Conservation (phyloP, 306 rosid genomes). For the Sicyos baderoa region DNA sequence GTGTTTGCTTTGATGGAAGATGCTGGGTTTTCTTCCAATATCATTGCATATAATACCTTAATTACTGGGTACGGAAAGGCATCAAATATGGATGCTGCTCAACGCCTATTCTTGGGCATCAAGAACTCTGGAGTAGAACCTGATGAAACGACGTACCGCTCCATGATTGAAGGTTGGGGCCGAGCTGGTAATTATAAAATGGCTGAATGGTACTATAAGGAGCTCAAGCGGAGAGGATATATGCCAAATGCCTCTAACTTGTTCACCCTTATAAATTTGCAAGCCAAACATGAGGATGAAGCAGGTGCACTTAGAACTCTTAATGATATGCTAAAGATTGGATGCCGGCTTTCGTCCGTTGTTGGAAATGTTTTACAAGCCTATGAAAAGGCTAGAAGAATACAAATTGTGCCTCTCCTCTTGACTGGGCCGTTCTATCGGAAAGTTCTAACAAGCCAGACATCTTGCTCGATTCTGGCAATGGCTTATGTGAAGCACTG, state of each 20-base stretch:
- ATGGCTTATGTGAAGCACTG: slow-evolving; percentile 73
- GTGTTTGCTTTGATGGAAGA: slow-evolving; percentile 42
- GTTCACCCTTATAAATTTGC: slow-evolving; percentile 61
- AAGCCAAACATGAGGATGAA: slow-evolving; percentile 60
- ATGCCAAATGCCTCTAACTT: slow-evolving; percentile 71
- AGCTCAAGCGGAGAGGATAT: slow-evolving; percentile 50
- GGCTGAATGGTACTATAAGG: slow-evolving; percentile 45
- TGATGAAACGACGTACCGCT: slow-evolving; percentile 75
- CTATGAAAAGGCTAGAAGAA: slow-evolving; percentile 60
- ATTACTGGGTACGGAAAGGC: slow-evolving; percentile 85
- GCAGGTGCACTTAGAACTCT: slow-evolving; percentile 50
- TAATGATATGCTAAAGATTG: slow-evolving; percentile 59
- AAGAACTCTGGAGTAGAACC: slow-evolving; percentile 44
- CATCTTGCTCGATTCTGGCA: slow-evolving; percentile 68
- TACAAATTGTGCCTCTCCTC: slow-evolving; percentile 51
- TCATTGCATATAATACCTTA: slow-evolving; percentile 74
- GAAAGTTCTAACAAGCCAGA: slow-evolving; percentile 61
- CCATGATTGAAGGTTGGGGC: slow-evolving; percentile 99
- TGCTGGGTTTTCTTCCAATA: slow-evolving; percentile 49
- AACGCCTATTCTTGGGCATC: slow-evolving; percentile 43
- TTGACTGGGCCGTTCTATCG: slow-evolving; percentile 50
- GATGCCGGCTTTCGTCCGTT: slow-evolving; percentile 62
- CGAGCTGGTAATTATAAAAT: slow-evolving; percentile 50
- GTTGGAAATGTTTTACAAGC: slow-evolving; percentile 59
- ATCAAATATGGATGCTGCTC: slow-evolving; percentile 66